These are phyloP conservation scores for Pilaira anomala DNA, from an alignment of 192 early-diverging fungal species.

Conservation along the genomic window DNA sequence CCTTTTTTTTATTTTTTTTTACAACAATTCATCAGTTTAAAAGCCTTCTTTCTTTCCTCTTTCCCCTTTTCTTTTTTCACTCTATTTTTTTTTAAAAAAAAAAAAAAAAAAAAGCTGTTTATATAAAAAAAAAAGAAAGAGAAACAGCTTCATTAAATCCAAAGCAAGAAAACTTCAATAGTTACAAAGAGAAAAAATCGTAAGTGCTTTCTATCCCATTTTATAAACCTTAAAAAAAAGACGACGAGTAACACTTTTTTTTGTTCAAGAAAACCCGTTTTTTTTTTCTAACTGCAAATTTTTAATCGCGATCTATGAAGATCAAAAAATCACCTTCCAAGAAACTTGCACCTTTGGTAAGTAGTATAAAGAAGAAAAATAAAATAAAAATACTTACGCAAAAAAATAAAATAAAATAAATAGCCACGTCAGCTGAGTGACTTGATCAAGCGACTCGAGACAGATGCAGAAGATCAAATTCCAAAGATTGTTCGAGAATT, in stretches of 20 bases:
- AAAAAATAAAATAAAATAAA: constrained; percentile 8
- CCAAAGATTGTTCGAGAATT: constrained; percentile 45
- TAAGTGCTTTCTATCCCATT: too few species aligned
- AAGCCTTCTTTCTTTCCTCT: neutral
- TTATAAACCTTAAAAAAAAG: too few species aligned
- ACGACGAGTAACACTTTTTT: too few species aligned
- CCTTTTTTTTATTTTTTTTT: neutral
- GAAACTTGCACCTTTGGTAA: constrained; percentile 60
- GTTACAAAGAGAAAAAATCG: too few species aligned
- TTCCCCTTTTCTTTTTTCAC: constrained; percentile 11
- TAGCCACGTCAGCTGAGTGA: constrained; percentile 56
- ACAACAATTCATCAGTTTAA: neutral
- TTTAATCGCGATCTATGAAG: constrained; percentile 38
- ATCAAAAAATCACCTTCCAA: constrained; percentile 65
- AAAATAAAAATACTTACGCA: neutral
- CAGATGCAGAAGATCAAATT: constrained; percentile 56
- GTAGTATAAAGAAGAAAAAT: neutral
- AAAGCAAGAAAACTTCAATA: too few species aligned
- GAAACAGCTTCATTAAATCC: too few species aligned
- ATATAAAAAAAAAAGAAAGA: too few species aligned
- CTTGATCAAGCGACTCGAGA: constrained; percentile 49
- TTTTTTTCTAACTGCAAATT: neutral
- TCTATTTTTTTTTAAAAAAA: neutral
- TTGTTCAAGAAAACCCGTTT: neutral
- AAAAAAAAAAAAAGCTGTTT: too few species aligned